Evolutionary conservation across 768 basidiomycete species (phyloP), one percentile per base, ranked within the genome.

Genomic region (Mycena chlorophos): DNA sequence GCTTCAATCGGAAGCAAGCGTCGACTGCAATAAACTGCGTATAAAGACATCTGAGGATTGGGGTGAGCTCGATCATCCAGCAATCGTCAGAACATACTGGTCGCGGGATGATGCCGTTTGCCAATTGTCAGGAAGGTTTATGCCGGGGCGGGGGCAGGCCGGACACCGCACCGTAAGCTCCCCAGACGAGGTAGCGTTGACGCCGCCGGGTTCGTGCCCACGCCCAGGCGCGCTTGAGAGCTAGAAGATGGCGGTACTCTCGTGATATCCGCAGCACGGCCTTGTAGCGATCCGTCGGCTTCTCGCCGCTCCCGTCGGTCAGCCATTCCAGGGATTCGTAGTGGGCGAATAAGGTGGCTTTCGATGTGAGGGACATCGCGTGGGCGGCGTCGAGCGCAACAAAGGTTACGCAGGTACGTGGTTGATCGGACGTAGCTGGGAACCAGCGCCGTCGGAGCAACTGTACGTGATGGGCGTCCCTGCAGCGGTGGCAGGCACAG

Each of bases 101-200:
- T 29, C 8, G 17, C 66, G 50, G 3, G 39, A 49, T 0, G 57
- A 48, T 2, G 50, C 57, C 10, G 57, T 29, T 22, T 63, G 25
- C 70, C 69, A 72, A 28, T 59, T 57, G 3, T 49, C 37, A 1
- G 63, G 61, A 2, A 74, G 51, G 54, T 73, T 72, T 0, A 65
- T 55, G 0, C 60, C 66, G 0, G 66, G 68, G 1, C 66, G 66
- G 1, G 71, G 72, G 52, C 72, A 73, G 3, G 70, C 72, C 2
- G 69, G 69, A 47, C 72, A 75, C 12, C 60, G 50, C 1, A 72
- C 55, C 0, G 68, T 68, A 6, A 65, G 62, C 48, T 69, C 65
- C 1, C 74, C 69, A 22, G 53, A 48, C 29, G 49, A 39, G 2
- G 70, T 73, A 12, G 39, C 58, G 0, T 23, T 17, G 6, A 57